Percentiles rank a stretch among this genome's conserved stretches.
These are phyloP conservation scores for Boletellus ananiceps DNA, from an alignment of 768 basidiomycete species.

Conservation along the genomic window DNA sequence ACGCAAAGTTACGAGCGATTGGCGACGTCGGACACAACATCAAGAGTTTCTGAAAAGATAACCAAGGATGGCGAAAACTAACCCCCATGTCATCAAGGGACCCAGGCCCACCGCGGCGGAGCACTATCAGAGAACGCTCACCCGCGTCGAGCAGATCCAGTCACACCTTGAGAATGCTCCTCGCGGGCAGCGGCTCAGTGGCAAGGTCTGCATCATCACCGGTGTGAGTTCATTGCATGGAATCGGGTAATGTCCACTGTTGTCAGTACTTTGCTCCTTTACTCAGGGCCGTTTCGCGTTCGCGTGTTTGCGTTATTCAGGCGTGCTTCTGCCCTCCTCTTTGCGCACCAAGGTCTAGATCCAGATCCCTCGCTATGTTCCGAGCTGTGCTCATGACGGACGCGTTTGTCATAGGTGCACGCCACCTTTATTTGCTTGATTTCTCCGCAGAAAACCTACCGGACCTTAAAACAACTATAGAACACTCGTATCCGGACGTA, in stretches of 20 bases:
- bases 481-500: slow-evolving; percentile 66
- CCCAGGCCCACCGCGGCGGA: slow-evolving; percentile 37
- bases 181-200: slow-evolving; percentile 53
- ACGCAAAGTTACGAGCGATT: not conserved
- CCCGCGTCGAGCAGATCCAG: slow-evolving; percentile 64
- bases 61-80: slow-evolving; percentile 15
- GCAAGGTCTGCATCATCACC: slow-evolving; percentile 84
- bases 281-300: slow-evolving; percentile 11
- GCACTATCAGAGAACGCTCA: slow-evolving; percentile 54
- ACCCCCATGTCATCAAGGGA: slow-evolving; percentile 4
- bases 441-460: slow-evolving; percentile 64
- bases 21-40: too few species aligned
- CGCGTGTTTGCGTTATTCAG: slow-evolving; percentile 33
- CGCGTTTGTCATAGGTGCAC: slow-evolving; percentile 49
- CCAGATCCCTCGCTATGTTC: not conserved
- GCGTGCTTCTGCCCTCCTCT: slow-evolving; percentile 65
- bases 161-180: slow-evolving; percentile 56
- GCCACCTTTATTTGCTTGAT: slow-evolving; percentile 74
- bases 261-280: slow-evolving; percentile 1
- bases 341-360: slow-evolving; percentile 70
- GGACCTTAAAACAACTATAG: slow-evolving; percentile 64
- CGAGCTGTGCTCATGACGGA: slow-evolving; percentile 2
- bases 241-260: slow-evolving; percentile 60
- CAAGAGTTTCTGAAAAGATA: too few species aligned
- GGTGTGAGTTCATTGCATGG: slow-evolving; percentile 85